Percentiles rank a stretch among this genome's conserved stretches.
phyloP scores from a whole-genome alignment of 2,329 filamentous ascomycete genomes.

The Xylaria sp. region DNA sequence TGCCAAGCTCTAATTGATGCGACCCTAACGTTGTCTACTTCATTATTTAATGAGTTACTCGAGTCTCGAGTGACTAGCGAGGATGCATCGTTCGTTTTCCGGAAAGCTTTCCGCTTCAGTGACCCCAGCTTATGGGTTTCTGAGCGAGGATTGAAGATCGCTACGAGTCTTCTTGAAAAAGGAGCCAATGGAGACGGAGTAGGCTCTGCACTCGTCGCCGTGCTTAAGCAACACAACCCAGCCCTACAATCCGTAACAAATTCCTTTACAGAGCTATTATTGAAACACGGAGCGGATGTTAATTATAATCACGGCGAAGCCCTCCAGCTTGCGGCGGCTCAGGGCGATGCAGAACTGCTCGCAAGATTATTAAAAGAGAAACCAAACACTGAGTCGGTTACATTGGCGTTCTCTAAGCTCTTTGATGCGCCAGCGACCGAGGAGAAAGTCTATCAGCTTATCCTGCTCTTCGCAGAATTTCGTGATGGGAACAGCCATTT shows the following conservation, averaged over 20 bases:
- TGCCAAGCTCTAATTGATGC: conserved; percentile 66
- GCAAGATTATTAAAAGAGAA: conserved; percentile 61
- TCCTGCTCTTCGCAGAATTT: conserved; percentile 64
- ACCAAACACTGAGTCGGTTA: conserved; percentile 62
- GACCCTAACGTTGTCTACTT: conserved; percentile 53
- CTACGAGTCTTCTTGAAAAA: conserved; percentile 61
- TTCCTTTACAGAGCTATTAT: conserved; percentile 58
- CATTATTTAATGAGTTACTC: conserved; percentile 57
- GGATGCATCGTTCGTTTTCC: conserved; percentile 60
- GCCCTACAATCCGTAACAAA: conserved; percentile 56
- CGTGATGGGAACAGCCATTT: conserved; percentile 59
- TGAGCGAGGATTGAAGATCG: conserved; percentile 58
- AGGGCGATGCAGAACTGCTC: conserved; percentile 62
- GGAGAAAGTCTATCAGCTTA: conserved; percentile 61
- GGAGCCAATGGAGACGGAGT: conserved; percentile 61
- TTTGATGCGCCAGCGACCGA: conserved; percentile 64
- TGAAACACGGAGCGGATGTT: conserved; percentile 58
- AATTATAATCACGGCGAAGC: conserved; percentile 65
- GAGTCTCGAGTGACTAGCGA: conserved; percentile 54
- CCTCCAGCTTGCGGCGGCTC: conserved; percentile 64
- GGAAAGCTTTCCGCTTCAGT: conserved; percentile 57
- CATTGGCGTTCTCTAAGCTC: conserved; percentile 65
- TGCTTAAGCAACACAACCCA: conserved; percentile 57
- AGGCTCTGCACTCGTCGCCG: conserved; percentile 58
- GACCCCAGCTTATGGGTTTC: conserved; percentile 60